Evolutionary conservation across 257 asterid genomes (phyloP).

Genomic region (Scutellaria baicalensis): DNA sequence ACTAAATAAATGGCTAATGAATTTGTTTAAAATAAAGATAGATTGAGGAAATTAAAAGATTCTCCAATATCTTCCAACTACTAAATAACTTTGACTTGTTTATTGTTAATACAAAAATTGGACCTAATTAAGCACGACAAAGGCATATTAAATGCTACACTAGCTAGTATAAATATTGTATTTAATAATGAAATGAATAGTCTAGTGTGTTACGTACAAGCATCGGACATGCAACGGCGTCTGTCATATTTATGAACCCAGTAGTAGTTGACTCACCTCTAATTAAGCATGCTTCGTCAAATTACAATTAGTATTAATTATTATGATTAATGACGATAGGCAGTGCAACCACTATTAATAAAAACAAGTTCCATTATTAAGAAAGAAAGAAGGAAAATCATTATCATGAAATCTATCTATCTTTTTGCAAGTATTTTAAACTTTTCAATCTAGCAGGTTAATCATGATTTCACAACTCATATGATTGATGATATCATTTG

Average conservation of each 20-base stretch:
- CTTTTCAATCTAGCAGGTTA: constrained; percentile 9
- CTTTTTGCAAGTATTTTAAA: neutral
- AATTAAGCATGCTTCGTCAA: constrained; percentile 14
- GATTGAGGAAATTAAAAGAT: constrained; percentile 21
- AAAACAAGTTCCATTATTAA: neutral
- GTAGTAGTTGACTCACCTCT: constrained; percentile 30
- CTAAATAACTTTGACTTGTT: constrained; percentile 25
- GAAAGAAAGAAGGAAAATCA: too few species aligned
- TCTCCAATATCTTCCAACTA: constrained; percentile 41
- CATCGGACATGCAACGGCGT: constrained; percentile 25
- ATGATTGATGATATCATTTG: constrained; percentile 32
- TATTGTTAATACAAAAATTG: constrained; percentile 14
- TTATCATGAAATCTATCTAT: neutral
- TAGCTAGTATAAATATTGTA: neutral
- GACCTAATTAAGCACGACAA: constrained; percentile 33
- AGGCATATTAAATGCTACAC: constrained; percentile 2
- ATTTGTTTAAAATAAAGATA: constrained; percentile 23
- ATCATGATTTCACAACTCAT: constrained; percentile 11
- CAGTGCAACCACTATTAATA: neutral
- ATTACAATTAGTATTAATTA: neutral
- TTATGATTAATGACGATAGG: neutral
- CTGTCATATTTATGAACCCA: neutral
- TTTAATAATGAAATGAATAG: constrained; percentile 12
- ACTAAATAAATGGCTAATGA: constrained; percentile 7
- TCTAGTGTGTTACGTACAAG: constrained; percentile 30